A percentile compares a stretch with the other conserved stretches of the same genome.
These are phyloP conservation scores for Solanum aculeatissimum DNA, from an alignment of 305 asterid species.

Conservation along the genomic window DNA sequence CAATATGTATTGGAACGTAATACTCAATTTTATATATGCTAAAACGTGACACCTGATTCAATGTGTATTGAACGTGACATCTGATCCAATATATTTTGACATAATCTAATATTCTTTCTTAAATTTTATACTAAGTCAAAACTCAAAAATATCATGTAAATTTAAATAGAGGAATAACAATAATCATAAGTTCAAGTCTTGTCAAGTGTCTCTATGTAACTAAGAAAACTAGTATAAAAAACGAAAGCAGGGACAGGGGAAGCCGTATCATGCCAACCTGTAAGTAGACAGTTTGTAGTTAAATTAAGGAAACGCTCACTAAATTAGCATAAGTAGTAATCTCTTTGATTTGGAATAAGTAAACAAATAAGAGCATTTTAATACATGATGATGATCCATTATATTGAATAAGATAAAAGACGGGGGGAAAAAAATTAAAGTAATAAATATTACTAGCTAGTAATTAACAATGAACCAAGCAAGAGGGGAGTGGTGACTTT, in stretches of 20 bases:
- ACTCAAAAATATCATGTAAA: no score
- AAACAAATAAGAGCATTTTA: neutral
- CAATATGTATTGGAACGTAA: no score
- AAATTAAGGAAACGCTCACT: neutral
- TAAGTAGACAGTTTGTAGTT: neutral
- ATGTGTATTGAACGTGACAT: no score
- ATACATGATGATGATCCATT: neutral
- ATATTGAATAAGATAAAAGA: neutral
- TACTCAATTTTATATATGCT: no score
- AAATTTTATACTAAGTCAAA: no score
- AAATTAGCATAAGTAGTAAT: neutral
- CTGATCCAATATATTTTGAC: no score
- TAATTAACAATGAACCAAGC: neutral
- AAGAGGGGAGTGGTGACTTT: neutral
- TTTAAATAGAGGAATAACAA: no score
- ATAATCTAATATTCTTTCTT: no score
- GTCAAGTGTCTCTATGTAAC: no score
- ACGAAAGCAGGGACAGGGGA: neutral
- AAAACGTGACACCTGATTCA: no score
- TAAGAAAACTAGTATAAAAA: neutral
- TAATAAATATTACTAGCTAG: neutral
- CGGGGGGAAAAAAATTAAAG: neutral
- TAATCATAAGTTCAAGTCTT: no score
- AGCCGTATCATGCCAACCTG: neutral
- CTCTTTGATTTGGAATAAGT: neutral